Conservation (phyloP, 306 rosid genomes). For the Erythrophleum fordii region DNA sequence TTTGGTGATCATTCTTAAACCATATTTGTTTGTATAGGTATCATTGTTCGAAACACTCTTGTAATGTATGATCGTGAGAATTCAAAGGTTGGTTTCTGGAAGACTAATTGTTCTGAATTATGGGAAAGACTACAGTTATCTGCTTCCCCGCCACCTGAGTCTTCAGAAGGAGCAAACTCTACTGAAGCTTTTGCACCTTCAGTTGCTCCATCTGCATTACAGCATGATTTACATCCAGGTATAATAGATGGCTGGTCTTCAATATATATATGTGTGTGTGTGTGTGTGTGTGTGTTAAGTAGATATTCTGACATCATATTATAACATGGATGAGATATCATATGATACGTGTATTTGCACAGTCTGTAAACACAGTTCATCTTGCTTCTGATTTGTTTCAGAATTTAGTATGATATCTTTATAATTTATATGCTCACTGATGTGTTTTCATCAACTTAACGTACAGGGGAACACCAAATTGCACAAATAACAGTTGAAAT, state of each 20-base stretch:
- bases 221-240: slow-evolving; percentile 60
- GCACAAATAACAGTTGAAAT: slow-evolving; percentile 66
- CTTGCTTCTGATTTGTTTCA: slow-evolving; percentile 10
- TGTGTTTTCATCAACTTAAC: slow-evolving; percentile 30
- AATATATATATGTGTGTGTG: not conserved
- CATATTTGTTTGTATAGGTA: slow-evolving; percentile 57
- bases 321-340: slow-evolving; percentile 19
- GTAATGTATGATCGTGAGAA: slow-evolving; percentile 86
- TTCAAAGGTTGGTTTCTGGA: slow-evolving; percentile 91
- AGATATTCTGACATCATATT: slow-evolving; percentile 19
- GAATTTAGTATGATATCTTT: slow-evolving; percentile 20
- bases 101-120: slow-evolving; percentile 95
- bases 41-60: slow-evolving; percentile 89
- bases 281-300: not conserved
- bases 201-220: slow-evolving; percentile 64
- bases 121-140: slow-evolving; percentile 77
- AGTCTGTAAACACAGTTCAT: slow-evolving; percentile 13
- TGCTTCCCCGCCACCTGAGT: slow-evolving; percentile 56
- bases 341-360: not conserved
- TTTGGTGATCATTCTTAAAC: slow-evolving; percentile 3
- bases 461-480: slow-evolving; percentile 71
- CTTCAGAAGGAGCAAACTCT: slow-evolving; percentile 49
- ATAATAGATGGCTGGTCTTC: slow-evolving; percentile 34
- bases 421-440: slow-evolving; percentile 29
- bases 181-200: slow-evolving; percentile 52